These are phyloP conservation scores for Quercus bicolor DNA, from an alignment of 306 rosid species.

Conservation along the genomic window DNA sequence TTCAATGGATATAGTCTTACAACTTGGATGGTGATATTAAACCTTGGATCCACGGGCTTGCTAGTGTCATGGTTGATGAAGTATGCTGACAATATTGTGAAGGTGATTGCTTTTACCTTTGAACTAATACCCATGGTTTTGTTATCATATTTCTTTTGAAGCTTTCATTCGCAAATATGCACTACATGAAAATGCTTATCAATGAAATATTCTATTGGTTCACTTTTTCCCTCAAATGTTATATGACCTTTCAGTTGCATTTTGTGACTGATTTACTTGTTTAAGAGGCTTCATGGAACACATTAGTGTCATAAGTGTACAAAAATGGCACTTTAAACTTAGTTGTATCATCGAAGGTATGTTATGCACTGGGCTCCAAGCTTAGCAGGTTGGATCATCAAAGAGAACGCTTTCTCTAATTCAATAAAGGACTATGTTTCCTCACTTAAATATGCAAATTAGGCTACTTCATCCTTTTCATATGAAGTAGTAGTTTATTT, in stretches of 20 bases:
- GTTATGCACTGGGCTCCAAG: not conserved
- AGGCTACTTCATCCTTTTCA: too few species aligned
- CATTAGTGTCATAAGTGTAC: not conserved
- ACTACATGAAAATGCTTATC: not conserved
- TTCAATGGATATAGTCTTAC: slow-evolving; percentile 76
- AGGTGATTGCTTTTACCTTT: slow-evolving; percentile 38
- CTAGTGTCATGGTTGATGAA: slow-evolving; percentile 96
- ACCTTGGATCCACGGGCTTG: slow-evolving; percentile 96
- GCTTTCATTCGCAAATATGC: not conserved
- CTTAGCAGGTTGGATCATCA: not conserved
- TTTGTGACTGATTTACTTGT: not conserved
- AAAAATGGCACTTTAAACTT: not conserved
- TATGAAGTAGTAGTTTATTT: too few species aligned
- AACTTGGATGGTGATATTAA: slow-evolving; percentile 88
- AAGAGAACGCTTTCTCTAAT: not conserved
- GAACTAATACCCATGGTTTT: not conserved
- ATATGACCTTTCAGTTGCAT: not conserved
- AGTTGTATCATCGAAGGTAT: not conserved
- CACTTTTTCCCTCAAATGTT: not conserved
- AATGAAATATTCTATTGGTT: not conserved
- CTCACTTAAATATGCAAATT: not conserved
- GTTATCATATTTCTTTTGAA: not conserved
- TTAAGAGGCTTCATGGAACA: not conserved
- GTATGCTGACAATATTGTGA: slow-evolving; percentile 94
- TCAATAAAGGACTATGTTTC: not conserved